Percentiles rank a stretch among this genome's conserved stretches.
phyloP scores from a whole-genome alignment of 2,329 filamentous ascomycete species.

The Beauveria pseudobassiana region DNA sequence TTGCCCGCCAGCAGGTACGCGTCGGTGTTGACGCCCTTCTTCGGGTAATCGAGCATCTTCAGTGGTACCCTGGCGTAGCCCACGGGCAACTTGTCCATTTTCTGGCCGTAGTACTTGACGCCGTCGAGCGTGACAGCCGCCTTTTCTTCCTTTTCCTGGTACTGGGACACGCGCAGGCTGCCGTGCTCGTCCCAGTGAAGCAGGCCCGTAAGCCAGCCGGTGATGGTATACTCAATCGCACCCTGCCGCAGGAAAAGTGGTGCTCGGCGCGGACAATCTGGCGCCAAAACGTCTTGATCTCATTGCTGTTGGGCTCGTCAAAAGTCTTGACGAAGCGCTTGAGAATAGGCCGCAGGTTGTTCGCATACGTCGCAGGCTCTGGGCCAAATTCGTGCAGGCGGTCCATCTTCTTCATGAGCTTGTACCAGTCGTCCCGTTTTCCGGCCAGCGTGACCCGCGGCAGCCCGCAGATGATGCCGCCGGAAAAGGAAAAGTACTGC shows the following conservation, averaged over 20 bases:
- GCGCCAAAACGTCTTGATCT: constrained; percentile 34
- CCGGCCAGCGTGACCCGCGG: constrained; percentile 36
- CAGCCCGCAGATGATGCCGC: constrained; percentile 33
- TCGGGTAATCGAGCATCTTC: constrained; percentile 27
- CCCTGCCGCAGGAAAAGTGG: constrained; percentile 22
- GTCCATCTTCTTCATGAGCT: constrained; percentile 34
- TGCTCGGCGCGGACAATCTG: constrained; percentile 31
- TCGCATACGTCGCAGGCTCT: constrained; percentile 32
- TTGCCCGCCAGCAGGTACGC: constrained; percentile 32
- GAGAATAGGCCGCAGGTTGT: constrained; percentile 36
- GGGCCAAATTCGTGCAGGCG: constrained; percentile 34
- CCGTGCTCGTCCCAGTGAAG: constrained; percentile 36
- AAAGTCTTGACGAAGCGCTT: constrained; percentile 37
- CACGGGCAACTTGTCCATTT: constrained; percentile 25
- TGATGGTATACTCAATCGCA: constrained; percentile 28
- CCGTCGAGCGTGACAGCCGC: constrained; percentile 20
- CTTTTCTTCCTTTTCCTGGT: background rate
- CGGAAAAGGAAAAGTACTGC: constrained; percentile 30
- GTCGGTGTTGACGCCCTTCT: constrained; percentile 19
- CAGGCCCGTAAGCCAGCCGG: constrained; percentile 43
- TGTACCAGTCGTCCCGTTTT: constrained; percentile 37
- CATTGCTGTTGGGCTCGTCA: constrained; percentile 27
- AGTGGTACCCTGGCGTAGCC: constrained; percentile 34
- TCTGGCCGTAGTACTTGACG: constrained; percentile 21
- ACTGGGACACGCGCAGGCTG: constrained; percentile 12